Evolutionary conservation across 805 yeast genomes (phyloP), one percentile per base, ranked within the genome.

Genomic region (Ogataea trehaloabstinens): DNA sequence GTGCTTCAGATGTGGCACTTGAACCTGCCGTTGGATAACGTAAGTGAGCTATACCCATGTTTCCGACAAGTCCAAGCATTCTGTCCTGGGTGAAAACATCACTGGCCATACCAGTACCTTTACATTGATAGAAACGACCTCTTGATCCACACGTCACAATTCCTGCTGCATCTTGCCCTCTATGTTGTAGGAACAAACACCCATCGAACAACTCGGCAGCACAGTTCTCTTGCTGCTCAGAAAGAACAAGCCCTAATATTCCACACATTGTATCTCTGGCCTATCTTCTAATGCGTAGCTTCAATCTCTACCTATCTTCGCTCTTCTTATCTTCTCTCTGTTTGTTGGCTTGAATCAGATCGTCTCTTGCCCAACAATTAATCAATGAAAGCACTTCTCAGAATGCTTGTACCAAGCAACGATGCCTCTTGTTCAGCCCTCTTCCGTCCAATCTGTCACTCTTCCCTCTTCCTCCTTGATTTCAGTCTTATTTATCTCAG

Each of bases 141-240:
- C 91, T 80, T 31, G 84, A 71, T 38, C 96, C 98, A 62, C 96
- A 88, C 6, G 99, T 93, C 18, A 88, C 93, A 39, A 93, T 91
- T 48, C 99, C 99, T n/a, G 97, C 96, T 8, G 99, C 99, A 63
- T 93, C 99, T 68, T 93, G 99, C 32, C 99, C 99, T 59, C 99
- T 78, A 60, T 93, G 99, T 61, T 93, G 99, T 45, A 93, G 70
- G 62, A 84, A 91, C 68, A 89, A 78, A 46, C 91, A 83, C 5
- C 96, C 96, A 61, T 93, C 99, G 40, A 88, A 81, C 31, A 93
- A 71, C 57, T 90, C 98, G 4, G 95, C 80, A 10, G 96, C 95
- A 34, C 85, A 96, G 41, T 76, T 74, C 34, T 72, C 73, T 18
- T 71, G 62, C 50, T 80, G 85, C 62, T 88, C 85, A 10, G 95